These are phyloP conservation scores for Lichtheimia ornata DNA, from an alignment of 371 early-diverging fungal species.

Conservation along the genomic window DNA sequence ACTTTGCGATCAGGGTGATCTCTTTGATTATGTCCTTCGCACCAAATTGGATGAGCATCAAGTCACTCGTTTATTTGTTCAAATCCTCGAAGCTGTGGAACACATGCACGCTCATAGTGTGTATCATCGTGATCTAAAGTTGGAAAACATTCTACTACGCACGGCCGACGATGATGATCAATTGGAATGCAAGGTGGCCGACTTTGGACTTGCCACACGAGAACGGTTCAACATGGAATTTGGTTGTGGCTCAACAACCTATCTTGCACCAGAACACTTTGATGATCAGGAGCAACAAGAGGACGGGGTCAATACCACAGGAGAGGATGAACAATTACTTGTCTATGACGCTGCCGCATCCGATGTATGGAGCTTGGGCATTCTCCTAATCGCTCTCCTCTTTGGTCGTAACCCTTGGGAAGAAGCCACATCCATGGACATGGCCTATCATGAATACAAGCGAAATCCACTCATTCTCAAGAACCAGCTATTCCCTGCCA, in stretches of 20 bases:
- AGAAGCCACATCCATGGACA: slow-evolving; percentile 55
- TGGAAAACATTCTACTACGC: slow-evolving; percentile 75
- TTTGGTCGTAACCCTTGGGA: slow-evolving; percentile 86
- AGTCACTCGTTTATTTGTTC: slow-evolving; percentile 43
- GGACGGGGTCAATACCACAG: slow-evolving; percentile 19
- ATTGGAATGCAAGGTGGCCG: slow-evolving; percentile 69
- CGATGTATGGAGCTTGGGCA: slow-evolving; percentile 81
- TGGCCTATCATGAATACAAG: slow-evolving; percentile 54
- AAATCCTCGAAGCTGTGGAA: slow-evolving; percentile 57
- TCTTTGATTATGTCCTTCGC: slow-evolving; percentile 56
- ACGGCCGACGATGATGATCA: slow-evolving; percentile 25
- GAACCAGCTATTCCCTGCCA: slow-evolving; percentile 43
- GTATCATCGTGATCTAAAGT: slow-evolving; percentile 78
- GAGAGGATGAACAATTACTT: slow-evolving; percentile 15
- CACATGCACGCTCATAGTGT: slow-evolving; percentile 55
- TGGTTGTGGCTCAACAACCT: slow-evolving; percentile 78
- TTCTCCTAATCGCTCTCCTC: slow-evolving; percentile 71
- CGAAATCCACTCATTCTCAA: slow-evolving; percentile 46
- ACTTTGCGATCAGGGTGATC: slow-evolving; percentile 59
- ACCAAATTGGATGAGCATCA: slow-evolving; percentile 32
- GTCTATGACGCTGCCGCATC: slow-evolving; percentile 66
- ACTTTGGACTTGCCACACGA: slow-evolving; percentile 82
- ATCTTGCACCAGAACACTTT: slow-evolving; percentile 65
- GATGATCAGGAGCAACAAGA: slow-evolving; percentile 25
- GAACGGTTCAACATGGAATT: slow-evolving; percentile 68